phyloP scores from a whole-genome alignment of 2,329 filamentous ascomycete species.

The Colletotrichum caudatum region DNA sequence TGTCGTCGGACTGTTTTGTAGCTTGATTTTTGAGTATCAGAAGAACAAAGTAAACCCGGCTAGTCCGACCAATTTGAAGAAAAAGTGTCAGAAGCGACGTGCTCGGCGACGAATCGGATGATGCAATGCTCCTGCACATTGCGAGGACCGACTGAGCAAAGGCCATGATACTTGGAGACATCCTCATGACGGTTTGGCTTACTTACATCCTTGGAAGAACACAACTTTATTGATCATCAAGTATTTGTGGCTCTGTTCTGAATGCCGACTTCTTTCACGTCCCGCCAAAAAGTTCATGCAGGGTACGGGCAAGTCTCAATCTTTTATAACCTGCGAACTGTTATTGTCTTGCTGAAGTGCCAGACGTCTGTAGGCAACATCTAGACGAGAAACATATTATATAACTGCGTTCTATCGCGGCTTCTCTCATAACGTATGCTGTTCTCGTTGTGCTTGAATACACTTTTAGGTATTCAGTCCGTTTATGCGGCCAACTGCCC shows the following conservation, averaged over 20 bases:
- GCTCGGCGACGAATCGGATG: background rate
- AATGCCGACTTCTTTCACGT: conserved; percentile 3
- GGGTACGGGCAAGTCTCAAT: background rate
- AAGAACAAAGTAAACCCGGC: too few relatives aligned
- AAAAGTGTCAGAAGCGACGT: background rate
- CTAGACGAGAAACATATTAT: background rate
- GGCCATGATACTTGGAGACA: background rate
- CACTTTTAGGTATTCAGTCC: background rate
- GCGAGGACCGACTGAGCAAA: background rate
- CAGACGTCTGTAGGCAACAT: conserved; percentile 1
- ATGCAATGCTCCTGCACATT: conserved; percentile 17
- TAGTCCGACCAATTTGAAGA: too few relatives aligned
- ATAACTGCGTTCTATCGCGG: conserved; percentile 19
- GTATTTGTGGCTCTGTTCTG: background rate
- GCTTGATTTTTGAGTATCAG: too few relatives aligned
- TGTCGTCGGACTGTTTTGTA: too few relatives aligned
- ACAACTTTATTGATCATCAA: background rate
- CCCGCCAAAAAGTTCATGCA: conserved; percentile 14
- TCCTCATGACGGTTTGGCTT: background rate
- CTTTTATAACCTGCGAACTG: background rate
- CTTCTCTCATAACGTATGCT: conserved; percentile 10
- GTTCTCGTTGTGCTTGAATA: conserved; percentile 22
- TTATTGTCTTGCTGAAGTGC: conserved; percentile 8
- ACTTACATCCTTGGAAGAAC: background rate
- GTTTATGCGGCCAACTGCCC: background rate